These are phyloP conservation scores for Cercospora sesami DNA, from an alignment of 2,329 filamentous ascomycete species.

Conservation along the genomic window DNA sequence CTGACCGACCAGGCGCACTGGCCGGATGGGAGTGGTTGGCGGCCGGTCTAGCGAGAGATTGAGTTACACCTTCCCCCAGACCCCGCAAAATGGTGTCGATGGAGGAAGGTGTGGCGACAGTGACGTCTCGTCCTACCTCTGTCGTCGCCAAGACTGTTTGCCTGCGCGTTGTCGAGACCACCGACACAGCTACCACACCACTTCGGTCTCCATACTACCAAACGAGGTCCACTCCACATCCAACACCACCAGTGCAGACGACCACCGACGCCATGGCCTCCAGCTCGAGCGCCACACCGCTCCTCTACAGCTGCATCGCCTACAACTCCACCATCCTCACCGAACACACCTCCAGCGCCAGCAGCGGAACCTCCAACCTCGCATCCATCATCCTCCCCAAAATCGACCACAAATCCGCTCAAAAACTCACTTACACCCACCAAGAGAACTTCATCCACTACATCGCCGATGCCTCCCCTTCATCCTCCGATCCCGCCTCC, in stretches of 20 bases:
- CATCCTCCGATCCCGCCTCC: constrained; percentile 33
- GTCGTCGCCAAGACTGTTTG: constrained; percentile 6
- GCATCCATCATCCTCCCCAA: constrained; percentile 94
- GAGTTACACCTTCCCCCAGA: constrained; percentile 5
- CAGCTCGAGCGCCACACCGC: constrained; percentile 39
- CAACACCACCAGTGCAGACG: neutral
- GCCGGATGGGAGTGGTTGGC: neutral
- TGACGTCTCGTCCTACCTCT: constrained; percentile 2
- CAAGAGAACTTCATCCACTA: constrained; percentile 93
- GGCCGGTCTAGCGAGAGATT: constrained; percentile 3
- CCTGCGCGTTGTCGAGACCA: neutral
- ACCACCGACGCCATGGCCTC: constrained; percentile 37
- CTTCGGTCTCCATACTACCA: neutral
- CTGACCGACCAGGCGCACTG: neutral
- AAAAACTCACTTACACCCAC: constrained; percentile 87
- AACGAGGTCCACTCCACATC: neutral
- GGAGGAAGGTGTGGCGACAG: neutral
- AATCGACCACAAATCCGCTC: constrained; percentile 74
- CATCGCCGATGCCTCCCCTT: constrained; percentile 68
- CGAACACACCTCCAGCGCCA: constrained; percentile 86
- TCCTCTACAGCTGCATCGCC: constrained; percentile 74
- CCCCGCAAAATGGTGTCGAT: neutral
- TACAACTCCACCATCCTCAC: constrained; percentile 89
- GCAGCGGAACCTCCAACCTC: constrained; percentile 79
- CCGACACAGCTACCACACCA: neutral